Percentiles rank a stretch among this genome's conserved stretches.
These are phyloP conservation scores for Leccinum barrowsii DNA, from an alignment of 768 basidiomycete genomes.

Conservation along the genomic window DNA sequence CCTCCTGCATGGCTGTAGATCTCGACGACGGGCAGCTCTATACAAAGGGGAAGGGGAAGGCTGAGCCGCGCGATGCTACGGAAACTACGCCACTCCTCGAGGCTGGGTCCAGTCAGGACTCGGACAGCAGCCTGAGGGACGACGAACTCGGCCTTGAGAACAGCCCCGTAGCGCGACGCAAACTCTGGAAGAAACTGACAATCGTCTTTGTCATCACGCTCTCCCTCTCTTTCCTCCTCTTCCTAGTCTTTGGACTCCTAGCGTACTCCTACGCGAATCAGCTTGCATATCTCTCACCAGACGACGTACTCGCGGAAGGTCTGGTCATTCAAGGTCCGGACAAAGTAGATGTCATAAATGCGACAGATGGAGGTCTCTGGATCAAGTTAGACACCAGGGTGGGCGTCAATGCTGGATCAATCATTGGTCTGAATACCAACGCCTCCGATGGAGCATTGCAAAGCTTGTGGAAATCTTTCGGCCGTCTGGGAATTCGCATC, in stretches of 20 bases:
- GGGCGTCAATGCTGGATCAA: conserved; percentile 65
- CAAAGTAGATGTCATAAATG: conserved; percentile 56
- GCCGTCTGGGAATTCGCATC: conserved; percentile 59
- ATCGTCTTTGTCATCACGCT: conserved; percentile 59
- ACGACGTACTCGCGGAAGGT: conserved; percentile 54
- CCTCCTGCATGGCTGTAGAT: conserved; percentile 19
- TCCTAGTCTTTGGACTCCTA: conserved; percentile 46
- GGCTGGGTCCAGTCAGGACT: conserved; percentile 16
- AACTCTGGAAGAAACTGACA: conserved; percentile 33
- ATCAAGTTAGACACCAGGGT: conserved; percentile 52
- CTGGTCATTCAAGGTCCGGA: conserved; percentile 60
- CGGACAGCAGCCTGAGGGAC: conserved; percentile 8
- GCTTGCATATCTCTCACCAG: conserved; percentile 49
- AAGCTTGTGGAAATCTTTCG: conserved; percentile 62
- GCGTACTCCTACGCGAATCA: conserved; percentile 66
- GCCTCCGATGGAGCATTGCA: conserved; percentile 41
- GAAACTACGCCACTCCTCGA: conserved; percentile 32
- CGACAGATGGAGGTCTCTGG: conserved; percentile 61
- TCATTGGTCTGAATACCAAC: conserved; percentile 52
- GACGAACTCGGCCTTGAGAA: conserved; percentile 22
- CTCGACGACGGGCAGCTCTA: conserved; percentile 12
- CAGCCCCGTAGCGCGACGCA: conserved; percentile 19
- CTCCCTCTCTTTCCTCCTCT: conserved; percentile 42
- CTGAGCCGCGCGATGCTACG: conserved; percentile 20
- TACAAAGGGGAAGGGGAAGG: conserved; percentile 29